Evolutionary conservation across 371 early-diverging fungal genomes (phyloP).

Genomic region (Mucor piriformis): DNA sequence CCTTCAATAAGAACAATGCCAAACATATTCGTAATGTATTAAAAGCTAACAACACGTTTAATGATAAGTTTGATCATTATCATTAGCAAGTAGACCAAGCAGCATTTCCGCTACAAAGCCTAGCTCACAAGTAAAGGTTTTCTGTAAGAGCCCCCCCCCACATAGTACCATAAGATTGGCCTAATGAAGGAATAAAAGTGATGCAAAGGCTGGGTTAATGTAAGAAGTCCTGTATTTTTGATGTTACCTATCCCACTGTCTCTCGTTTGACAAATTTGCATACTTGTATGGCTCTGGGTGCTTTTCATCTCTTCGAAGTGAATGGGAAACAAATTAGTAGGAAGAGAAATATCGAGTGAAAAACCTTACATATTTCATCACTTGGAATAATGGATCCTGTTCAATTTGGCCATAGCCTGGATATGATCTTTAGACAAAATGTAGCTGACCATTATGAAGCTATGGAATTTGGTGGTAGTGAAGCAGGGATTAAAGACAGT

Average conservation of each 20-base stretch:
- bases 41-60: background rate
- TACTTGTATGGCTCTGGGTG: too few species aligned
- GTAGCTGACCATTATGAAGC: conserved; percentile 4
- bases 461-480: conserved; percentile 1
- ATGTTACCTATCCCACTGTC: too few species aligned
- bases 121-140: too few species aligned
- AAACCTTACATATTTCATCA: conserved; percentile 4
- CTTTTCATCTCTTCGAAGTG: conserved; percentile 4
- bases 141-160: too few species aligned
- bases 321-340: background rate
- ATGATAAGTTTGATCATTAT: background rate
- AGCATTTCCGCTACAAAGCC: too few species aligned
- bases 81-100: too few species aligned
- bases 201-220: too few species aligned
- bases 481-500: conserved; percentile 1
- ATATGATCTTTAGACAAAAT: conserved; percentile 1
- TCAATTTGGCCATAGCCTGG: conserved; percentile 3
- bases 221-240: too few species aligned
- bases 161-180: too few species aligned
- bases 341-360: background rate
- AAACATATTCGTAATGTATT: background rate
- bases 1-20: background rate
- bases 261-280: too few species aligned
- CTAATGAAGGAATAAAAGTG: too few species aligned
- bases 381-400: conserved; percentile 1